Percentiles rank a stretch among this genome's conserved stretches.
Conservation (phyloP, 75 land plant species). For the Picea glauca region DNA sequence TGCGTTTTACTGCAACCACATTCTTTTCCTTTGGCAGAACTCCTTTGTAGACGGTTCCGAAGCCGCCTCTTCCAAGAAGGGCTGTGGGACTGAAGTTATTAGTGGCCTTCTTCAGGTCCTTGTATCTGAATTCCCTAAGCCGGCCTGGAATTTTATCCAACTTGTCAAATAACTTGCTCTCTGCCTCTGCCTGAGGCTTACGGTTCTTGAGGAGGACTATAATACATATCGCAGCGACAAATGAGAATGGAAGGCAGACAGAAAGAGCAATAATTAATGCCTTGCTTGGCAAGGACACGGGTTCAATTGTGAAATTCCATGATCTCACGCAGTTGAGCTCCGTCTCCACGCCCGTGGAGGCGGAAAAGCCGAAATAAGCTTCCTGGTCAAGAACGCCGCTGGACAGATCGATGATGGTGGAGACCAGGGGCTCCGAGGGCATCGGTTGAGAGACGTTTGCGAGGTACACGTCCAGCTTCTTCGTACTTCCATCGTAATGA, state of each 20-base stretch:
- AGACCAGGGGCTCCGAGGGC: neutral
- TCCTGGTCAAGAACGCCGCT: conserved; percentile 9
- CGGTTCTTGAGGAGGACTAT: too few species aligned
- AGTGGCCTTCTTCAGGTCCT: conserved; percentile 49
- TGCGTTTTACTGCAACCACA: conserved; percentile 38
- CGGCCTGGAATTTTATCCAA: neutral
- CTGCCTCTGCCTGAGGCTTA: neutral
- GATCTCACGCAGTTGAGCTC: conserved; percentile 30
- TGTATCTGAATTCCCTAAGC: conserved; percentile 26
- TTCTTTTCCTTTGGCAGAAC: conserved; percentile 4
- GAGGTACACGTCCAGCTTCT: conserved; percentile 7
- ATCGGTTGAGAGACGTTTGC: neutral
- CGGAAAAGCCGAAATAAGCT: conserved; percentile 64
- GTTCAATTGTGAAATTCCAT: neutral
- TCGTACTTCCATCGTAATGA: conserved; percentile 22
- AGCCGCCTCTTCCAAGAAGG: conserved; percentile 52
- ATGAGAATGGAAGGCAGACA: too few species aligned
- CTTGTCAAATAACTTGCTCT: too few species aligned
- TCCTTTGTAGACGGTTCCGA: conserved; percentile 51
- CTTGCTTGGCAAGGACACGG: neutral
- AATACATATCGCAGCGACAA: neutral
- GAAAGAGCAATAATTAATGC: neutral
- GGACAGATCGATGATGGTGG: conserved; percentile 24
- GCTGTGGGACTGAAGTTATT: conserved; percentile 30
- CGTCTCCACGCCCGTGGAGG: conserved; percentile 34